Evolutionary conservation across 306 rosid genomes (phyloP).

Genomic region (Gleditsia sinensis): DNA sequence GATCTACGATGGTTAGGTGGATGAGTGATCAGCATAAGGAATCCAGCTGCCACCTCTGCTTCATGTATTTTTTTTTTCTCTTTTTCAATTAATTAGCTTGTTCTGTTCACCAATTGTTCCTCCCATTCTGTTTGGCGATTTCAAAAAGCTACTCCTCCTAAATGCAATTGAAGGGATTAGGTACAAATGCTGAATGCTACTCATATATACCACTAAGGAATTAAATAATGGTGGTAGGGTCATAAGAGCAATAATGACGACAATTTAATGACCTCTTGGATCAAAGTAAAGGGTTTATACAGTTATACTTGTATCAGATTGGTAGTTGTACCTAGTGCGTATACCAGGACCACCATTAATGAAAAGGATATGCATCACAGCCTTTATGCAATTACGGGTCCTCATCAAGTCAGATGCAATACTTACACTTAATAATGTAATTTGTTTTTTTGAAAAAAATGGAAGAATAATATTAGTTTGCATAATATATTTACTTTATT

Average conservation of each 20-base stretch:
- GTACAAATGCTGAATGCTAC: constrained; percentile 11
- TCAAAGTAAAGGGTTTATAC: background rate
- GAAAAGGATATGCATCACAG: constrained; percentile 1
- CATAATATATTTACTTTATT: too few species aligned
- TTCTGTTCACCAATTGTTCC: constrained; percentile 20
- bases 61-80: background rate
- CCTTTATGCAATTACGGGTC: too few species aligned
- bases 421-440: background rate
- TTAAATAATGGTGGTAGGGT: constrained; percentile 2
- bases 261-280: background rate
- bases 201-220: background rate
- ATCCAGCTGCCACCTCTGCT: constrained; percentile 33
- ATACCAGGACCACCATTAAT: constrained; percentile 1
- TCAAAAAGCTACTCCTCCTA: constrained; percentile 8
- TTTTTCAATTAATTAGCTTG: constrained; percentile 1
- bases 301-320: background rate
- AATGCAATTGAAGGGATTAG: constrained; percentile 23
- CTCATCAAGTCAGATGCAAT: background rate
- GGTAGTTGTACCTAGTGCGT: background rate
- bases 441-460: too few species aligned
- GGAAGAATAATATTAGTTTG: too few species aligned
- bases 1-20: constrained; percentile 3
- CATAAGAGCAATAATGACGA: background rate
- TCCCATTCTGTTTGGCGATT: background rate
- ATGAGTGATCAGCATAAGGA: constrained; percentile 19